Percentiles rank a stretch among this genome's conserved stretches.
phyloP scores from a whole-genome alignment of 345 rosid genomes.

The Gossypium longicalyx region DNA sequence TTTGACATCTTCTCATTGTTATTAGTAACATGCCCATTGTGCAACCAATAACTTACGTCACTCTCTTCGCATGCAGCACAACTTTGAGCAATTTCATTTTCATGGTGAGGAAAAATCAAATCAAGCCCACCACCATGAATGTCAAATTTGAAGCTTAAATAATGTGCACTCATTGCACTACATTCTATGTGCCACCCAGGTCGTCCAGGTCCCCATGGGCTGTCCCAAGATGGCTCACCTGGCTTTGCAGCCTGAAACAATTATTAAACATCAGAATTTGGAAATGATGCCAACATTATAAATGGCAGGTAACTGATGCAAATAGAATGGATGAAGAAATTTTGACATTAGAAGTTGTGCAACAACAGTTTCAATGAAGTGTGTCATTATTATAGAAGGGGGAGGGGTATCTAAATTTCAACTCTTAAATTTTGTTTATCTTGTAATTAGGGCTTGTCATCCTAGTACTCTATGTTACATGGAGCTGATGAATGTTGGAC shows the following conservation, averaged over 20 bases:
- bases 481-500: background rate
- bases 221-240: slow-evolving; percentile 84
- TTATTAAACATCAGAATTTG: slow-evolving; percentile 3
- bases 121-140: slow-evolving; percentile 89
- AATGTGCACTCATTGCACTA: slow-evolving; percentile 93
- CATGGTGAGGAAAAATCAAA: slow-evolving; percentile 78
- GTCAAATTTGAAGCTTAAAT: slow-evolving; percentile 62
- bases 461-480: background rate
- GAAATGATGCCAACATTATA: background rate
- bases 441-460: background rate
- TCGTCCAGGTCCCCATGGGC: slow-evolving; percentile 91
- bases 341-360: background rate
- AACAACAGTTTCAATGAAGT: background rate
- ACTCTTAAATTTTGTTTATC: background rate
- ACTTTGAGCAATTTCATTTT: slow-evolving; percentile 88
- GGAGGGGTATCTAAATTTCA: background rate
- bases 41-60: slow-evolving; percentile 71
- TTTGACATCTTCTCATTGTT: slow-evolving; percentile 86
- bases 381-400: background rate
- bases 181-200: slow-evolving; percentile 99
- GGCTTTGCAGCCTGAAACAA: slow-evolving; percentile 78
- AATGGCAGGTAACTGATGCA: background rate
- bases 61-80: slow-evolving; percentile 63
- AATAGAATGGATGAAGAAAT: background rate
- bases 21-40: slow-evolving; percentile 87